Evolutionary conservation across 148 eudicot species (phyloP).

Genomic region (Silene conica): DNA sequence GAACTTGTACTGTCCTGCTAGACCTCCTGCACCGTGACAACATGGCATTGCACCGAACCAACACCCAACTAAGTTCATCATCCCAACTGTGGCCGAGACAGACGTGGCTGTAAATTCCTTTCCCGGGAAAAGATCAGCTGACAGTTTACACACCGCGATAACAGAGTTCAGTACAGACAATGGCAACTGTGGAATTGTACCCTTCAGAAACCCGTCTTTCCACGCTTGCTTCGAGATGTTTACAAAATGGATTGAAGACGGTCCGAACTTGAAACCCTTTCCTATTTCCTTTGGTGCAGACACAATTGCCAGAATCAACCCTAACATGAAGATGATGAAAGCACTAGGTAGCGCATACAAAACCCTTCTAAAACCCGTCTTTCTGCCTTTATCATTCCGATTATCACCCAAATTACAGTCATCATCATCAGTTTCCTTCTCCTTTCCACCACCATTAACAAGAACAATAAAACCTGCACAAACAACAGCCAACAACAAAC

Average conservation of each 20-base stretch:
- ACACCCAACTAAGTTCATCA: conserved; percentile 83
- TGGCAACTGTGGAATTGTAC: conserved; percentile 83
- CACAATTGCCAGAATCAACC: conserved; percentile 49
- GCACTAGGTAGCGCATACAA: conserved; percentile 69
- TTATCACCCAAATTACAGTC: background rate
- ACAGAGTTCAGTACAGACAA: conserved; percentile 78
- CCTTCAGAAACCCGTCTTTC: conserved; percentile 81
- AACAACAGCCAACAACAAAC: conserved; percentile 57
- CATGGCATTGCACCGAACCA: conserved; percentile 94
- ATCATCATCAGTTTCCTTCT: conserved; percentile 10
- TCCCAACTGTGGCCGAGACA: conserved; percentile 60
- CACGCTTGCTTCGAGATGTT: conserved; percentile 59
- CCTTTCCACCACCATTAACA: conserved; percentile 69
- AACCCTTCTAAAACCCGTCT: conserved; percentile 34
- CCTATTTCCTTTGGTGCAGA: conserved; percentile 52
- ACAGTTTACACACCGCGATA: conserved; percentile 74
- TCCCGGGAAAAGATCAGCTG: conserved; percentile 66
- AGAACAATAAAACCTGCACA: conserved; percentile 72
- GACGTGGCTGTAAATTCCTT: conserved; percentile 64
- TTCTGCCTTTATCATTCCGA: background rate
- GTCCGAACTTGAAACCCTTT: conserved; percentile 63
- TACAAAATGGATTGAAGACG: conserved; percentile 39
- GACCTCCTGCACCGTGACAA: conserved; percentile 96
- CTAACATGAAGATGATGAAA: conserved; percentile 59
- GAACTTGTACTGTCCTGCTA: conserved; percentile 92